Evolutionary conservation across 1,284 basidiomycete species (phyloP).

Genomic region (Pholiota adiposa): DNA sequence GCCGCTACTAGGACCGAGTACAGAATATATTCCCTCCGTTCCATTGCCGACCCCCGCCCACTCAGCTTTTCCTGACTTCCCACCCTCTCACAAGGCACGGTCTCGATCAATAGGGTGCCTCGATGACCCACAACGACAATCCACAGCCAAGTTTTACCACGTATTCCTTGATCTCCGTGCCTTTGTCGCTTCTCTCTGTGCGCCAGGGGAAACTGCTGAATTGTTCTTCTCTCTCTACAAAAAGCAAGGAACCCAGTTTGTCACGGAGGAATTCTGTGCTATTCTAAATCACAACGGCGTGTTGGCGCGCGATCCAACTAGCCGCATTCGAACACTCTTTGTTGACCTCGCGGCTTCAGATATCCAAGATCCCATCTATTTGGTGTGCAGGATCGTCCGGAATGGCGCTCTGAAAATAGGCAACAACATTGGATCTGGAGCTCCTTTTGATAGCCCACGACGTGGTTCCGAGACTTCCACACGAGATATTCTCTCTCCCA

Average conservation of each 20-base stretch:
- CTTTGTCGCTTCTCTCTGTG: slow-evolving; percentile 89
- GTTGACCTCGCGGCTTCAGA: slow-evolving; percentile 87
- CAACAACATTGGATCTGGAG: slow-evolving; percentile 54
- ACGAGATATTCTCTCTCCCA: slow-evolving; percentile 32
- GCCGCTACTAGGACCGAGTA: slow-evolving; percentile 38
- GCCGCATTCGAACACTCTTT: slow-evolving; percentile 84
- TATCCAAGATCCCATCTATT: slow-evolving; percentile 80
- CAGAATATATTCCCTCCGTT: slow-evolving; percentile 44
- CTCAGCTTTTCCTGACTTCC: slow-evolving; percentile 67
- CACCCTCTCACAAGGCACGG: slow-evolving; percentile 46
- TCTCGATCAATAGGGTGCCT: slow-evolving; percentile 55
- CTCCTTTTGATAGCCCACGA: slow-evolving; percentile 48
- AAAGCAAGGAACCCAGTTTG: slow-evolving; percentile 81
- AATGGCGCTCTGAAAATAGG: slow-evolving; percentile 87
- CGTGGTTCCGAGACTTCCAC: slow-evolving; percentile 56
- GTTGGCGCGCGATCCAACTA: slow-evolving; percentile 72
- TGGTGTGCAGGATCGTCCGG: slow-evolving; percentile 91
- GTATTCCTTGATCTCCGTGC: slow-evolving; percentile 89
- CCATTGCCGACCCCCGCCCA: slow-evolving; percentile 65
- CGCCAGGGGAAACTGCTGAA: slow-evolving; percentile 90
- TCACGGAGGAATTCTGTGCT: slow-evolving; percentile 94
- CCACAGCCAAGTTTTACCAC: slow-evolving; percentile 82
- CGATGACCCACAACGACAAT: slow-evolving; percentile 39
- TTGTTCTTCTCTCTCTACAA: slow-evolving; percentile 95
- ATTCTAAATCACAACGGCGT: slow-evolving; percentile 92